phyloP scores from a whole-genome alignment of 192 early-diverging fungal species.

The Backusella morwellensis region DNA sequence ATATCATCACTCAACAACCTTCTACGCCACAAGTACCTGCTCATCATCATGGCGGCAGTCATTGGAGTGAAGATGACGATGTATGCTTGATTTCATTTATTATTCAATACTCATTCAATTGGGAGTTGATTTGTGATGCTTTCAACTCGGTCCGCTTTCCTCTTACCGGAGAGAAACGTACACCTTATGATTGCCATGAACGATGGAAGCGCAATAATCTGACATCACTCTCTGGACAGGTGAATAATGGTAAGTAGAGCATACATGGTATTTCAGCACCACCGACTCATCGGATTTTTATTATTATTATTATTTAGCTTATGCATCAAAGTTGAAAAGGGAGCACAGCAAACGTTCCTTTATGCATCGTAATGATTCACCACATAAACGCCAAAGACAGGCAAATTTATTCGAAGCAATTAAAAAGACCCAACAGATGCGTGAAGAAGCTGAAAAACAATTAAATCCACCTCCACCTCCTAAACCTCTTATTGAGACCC shows the following conservation, averaged over 20 bases:
- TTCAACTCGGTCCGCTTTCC: conserved; percentile 51
- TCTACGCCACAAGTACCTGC: conserved; percentile 35
- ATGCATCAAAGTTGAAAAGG: conserved; percentile 26
- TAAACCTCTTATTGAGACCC: conserved; percentile 39
- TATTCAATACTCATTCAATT: conserved; percentile 61
- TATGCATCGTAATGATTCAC: conserved; percentile 21
- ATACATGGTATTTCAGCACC: not conserved
- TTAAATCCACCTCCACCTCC: conserved; percentile 35
- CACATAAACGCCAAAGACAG: conserved; percentile 47
- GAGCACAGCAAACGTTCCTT: conserved; percentile 20
- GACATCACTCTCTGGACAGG: conserved; percentile 36
- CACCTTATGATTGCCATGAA: conserved; percentile 65
- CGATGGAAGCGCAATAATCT: conserved; percentile 56
- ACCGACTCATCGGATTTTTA: not conserved
- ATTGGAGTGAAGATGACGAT: conserved; percentile 57
- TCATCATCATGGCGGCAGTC: conserved; percentile 27
- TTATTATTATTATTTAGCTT: conserved; percentile 9
- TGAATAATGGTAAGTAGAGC: conserved; percentile 26
- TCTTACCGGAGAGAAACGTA: conserved; percentile 48
- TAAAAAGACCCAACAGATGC: conserved; percentile 54
- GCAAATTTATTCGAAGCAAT: conserved; percentile 60
- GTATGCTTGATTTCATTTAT: conserved; percentile 53
- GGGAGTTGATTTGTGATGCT: conserved; percentile 61
- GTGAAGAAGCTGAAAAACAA: conserved; percentile 44
- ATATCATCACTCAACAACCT: conserved; percentile 43